Evolutionary conservation across 2,329 filamentous ascomycete species (phyloP), one percentile per base, ranked within the genome.

Genomic region (Stachybotrys elegans): DNA sequence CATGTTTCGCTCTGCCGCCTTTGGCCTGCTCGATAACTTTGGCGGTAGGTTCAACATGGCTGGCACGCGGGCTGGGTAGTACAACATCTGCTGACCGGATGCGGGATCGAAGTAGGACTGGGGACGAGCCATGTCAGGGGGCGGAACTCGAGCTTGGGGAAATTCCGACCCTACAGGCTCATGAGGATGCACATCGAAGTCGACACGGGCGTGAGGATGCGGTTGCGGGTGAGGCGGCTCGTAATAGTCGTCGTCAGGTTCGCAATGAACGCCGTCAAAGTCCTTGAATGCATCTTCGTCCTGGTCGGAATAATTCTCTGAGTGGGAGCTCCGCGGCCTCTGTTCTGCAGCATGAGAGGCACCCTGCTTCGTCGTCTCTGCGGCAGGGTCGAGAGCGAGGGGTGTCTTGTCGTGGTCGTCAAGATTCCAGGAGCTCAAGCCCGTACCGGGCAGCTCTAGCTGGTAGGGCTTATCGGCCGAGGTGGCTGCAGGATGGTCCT

Each of bases 41-140:
- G 90, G 89, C 1, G 93, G 93, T 12, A 98, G 70, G 56, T 95
- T 97, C 45, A 98, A 76, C 83, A 95, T 91, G 49, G 86, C 84
- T 4, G 93, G 93, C 3, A 98, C 93, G 1, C 89, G 91, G 4
- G 93, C 93, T 13, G 93, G 93, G 62, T 98, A 98, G 66, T 85
- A 97, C 9, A 95, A 81, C 88, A 97, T 95, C 54, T 83, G 74
- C 52, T 92, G 81, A 5, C 81, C 84, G 2, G 84, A 84, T 21
- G 75, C 71, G 2, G 80, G 79, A 57, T 83, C 74, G 56, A 79
- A 66, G 60, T 82, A 84, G 1, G 81, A 81, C 48, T 77, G 73
- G 11, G 79, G 74, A 16, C 68, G 65, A 3, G 64, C 59, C 51
- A 61, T 58, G 16, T 40, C 42, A 12, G 48, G 41, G 13, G 59